A percentile compares a stretch with the other conserved stretches of the same genome.
These are phyloP conservation scores for Beauveria caledonica DNA, from an alignment of 2,329 filamentous ascomycete species.

Conservation along the genomic window DNA sequence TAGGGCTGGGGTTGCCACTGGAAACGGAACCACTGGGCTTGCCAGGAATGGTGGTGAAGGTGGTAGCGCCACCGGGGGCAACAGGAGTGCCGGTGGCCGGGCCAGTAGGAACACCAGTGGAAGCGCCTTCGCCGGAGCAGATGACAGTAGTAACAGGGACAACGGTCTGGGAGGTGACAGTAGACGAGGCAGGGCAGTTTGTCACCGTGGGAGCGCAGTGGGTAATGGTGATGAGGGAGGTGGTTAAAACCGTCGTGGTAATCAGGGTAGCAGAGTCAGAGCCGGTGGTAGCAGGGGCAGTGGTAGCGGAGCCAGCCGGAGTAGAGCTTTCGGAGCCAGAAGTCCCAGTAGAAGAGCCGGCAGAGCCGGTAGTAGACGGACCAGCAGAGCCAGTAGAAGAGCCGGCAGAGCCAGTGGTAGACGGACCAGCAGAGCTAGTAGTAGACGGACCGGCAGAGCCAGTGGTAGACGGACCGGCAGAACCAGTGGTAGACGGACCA, in stretches of 20 bases:
- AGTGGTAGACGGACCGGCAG: background rate
- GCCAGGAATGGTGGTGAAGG: background rate
- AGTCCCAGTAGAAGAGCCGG: no score
- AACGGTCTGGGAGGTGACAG: background rate
- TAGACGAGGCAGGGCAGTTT: slow-evolving; percentile 11
- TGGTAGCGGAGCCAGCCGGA: background rate
- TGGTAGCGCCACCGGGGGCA: background rate
- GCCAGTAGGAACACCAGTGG: background rate
- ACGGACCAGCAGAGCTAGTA: no score
- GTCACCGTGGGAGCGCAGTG: slow-evolving; percentile 1
- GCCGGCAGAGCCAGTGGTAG: background rate
- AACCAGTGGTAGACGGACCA: background rate
- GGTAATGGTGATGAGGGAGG: slow-evolving; percentile 6
- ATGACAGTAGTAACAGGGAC: slow-evolving; percentile 7
- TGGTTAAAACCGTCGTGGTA: slow-evolving; percentile 8
- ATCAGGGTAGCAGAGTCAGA: background rate
- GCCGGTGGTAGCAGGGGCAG: background rate
- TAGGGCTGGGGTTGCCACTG: background rate
- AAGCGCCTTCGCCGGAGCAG: background rate
- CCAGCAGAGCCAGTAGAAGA: no score
- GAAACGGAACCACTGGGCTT: background rate
- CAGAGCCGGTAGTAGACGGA: background rate
- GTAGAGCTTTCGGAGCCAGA: background rate
- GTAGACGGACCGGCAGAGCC: background rate
- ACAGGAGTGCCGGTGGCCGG: background rate